Base-by-base conservation (phyloP, 176 grass and related monocot genomes). In the Oryza rufipogon region DNA sequence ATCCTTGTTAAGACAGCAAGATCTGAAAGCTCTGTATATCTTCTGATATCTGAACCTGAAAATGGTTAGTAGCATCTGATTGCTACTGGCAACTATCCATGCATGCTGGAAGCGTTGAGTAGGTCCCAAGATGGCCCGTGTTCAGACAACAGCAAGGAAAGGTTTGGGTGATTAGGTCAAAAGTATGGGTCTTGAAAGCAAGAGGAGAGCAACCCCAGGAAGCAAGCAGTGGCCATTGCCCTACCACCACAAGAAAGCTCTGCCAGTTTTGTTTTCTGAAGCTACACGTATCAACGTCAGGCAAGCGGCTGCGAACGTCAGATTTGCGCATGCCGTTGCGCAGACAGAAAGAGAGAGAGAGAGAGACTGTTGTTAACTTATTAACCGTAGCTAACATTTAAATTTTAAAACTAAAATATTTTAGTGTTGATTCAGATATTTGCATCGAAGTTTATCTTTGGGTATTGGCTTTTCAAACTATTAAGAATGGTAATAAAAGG, bases 121-220 rank as follows among this genome's bases (percentile, higher is more conserved):
- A 26, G 66, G 36, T 9, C 56, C 70, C 16, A 14, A 47, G 48
- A 20, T 32, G 2, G 9, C 44, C 52, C 33, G 36, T 77, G 64
- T 16, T 61, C 66, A 41, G 20, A 6, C 81, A 36, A n/a, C 70
- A 75, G 64, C 30, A 85, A 71, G 22, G 68, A 49, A 81, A 73
- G 45, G 30, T 30, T 41, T 64, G 3, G 23, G 28, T 14, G 26
- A 71, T 63, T 45, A 20, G 70, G 64, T 42, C 82, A 69, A 85
- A 76, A 22, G 25, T 7, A 42, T 10, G 42, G 80, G 76, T 28
- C 16, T n/a, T 12, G 71, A 33, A 71, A 66, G 88, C 78, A 64
- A 61, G 10, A 49, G 64, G 77, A 71, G 9, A 56, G 5, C 52
- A 65, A 71, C 33, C 26, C 11, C 49, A 19, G 16, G 65, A 81